Evolutionary conservation across 2,329 filamentous ascomycete genomes (phyloP), one percentile per base, ranked within the genome.

Genomic region (Trichoderma sp.): DNA sequence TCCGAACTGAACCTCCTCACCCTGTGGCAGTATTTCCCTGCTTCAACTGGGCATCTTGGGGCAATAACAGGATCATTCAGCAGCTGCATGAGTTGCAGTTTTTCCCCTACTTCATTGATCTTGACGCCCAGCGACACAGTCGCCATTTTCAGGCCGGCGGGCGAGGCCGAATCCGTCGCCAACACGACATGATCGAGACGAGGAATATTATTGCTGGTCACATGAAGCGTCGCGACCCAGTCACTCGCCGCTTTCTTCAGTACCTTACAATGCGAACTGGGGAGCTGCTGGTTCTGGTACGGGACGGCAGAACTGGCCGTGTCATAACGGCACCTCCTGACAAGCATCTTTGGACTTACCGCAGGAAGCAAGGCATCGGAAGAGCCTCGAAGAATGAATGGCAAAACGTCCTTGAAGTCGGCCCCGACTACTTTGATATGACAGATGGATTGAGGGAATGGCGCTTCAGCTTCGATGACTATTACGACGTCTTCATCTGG

Each of bases 401-500:
- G 73, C 7, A 58, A 1, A 72, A 72, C 4, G 9, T 72, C 1
- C 22, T 76, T 10, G 72, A 72, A 9, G 67, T 75, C 0, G 75
- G 73, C 5, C 72, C 71, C 2, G 50, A 68, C 0, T 76, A 73
- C 29, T 75, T 76, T 50, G 67, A 70, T 35, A 54, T 74, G 71
- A 72, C 69, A 0, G 71, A 76, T 25, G 17, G 17, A 15, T n/a
- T 73, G 6, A 68, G 74, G 25, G 65, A 75, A 60, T 76, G 72
- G 75, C 71, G 71, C 0, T 74, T 76, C 45, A 69, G 71, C 2
- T 76, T 76, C 32, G 45, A 73, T 2, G 74, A 76, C 52, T 76
- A 74, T 29, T 75, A 76, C 22, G 74, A 76, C 45, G 67, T 76
- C 22, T 75, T 69, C 25, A 72, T 76, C 34, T 76, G 74, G 73